These are phyloP conservation scores for Taphrina wiesneri DNA, from an alignment of 1,139 yeast genomes.

Conservation along the genomic window DNA sequence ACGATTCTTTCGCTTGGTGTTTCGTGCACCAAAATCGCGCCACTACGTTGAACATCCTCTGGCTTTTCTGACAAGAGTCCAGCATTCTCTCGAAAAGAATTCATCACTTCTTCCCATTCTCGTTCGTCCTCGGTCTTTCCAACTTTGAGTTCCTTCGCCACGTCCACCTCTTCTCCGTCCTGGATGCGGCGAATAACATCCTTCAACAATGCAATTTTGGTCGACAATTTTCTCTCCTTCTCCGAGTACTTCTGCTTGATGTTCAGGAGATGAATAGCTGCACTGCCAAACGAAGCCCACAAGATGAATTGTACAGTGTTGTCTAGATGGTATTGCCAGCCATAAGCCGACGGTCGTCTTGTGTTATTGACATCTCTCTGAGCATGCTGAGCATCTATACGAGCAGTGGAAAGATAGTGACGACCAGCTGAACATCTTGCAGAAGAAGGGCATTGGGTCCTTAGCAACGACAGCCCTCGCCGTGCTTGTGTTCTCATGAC, in stretches of 20 bases:
- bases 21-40: neutral
- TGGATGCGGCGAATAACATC: constrained; percentile 23
- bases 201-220: constrained; percentile 24
- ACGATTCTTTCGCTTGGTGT: neutral
- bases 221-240: constrained; percentile 21
- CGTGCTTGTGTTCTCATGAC: neutral
- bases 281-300: constrained; percentile 32
- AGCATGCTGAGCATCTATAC: neutral
- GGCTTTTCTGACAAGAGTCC: neutral
- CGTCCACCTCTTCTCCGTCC: constrained; percentile 28
- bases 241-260: constrained; percentile 29
- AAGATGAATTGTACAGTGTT: constrained; percentile 27
- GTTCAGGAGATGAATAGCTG: constrained; percentile 30
- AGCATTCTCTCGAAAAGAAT: constrained; percentile 19
- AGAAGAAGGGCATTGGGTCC: neutral
- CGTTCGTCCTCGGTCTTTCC: constrained; percentile 29
- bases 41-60: neutral
- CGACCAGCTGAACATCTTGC: neutral
- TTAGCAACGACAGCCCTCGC: neutral
- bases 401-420: neutral
- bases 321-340: constrained; percentile 23
- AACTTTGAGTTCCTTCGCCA: constrained; percentile 20
- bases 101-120: constrained; percentile 29
- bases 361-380: neutral
- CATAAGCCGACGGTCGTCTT: constrained; percentile 1